These are phyloP conservation scores for Phytophthora megakarya DNA, from an alignment of 352 stramenopile species.

Conservation along the genomic window DNA sequence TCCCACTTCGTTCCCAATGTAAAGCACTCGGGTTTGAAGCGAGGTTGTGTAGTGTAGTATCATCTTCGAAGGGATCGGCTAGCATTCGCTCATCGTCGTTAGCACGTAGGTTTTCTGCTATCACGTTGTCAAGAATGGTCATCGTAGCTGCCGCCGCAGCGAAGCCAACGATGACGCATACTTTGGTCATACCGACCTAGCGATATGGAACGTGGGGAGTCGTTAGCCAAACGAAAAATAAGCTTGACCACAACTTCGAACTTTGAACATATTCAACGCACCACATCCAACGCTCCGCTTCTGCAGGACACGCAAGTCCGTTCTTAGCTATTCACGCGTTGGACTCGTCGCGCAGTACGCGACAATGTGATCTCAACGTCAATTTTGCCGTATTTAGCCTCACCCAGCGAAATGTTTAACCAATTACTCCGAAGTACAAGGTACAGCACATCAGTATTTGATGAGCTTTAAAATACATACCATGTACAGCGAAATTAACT, in stretches of 20 bases:
- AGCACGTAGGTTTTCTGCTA: conserved; percentile 7
- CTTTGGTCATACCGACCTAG: conserved; percentile 18
- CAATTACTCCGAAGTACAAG: no score
- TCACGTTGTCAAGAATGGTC: conserved; percentile 11
- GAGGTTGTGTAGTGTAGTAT: conserved; percentile 1
- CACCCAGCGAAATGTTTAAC: no score
- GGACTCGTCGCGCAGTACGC: no score
- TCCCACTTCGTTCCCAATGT: background rate
- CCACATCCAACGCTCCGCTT: conserved; percentile 9
- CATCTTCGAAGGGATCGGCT: no score
- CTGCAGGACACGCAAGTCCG: conserved; percentile 5
- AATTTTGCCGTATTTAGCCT: no score
- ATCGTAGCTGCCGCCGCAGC: conserved; percentile 12
- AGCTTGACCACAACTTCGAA: background rate
- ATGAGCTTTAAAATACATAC: no score
- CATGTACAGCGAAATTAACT: no score
- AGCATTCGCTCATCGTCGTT: conserved; percentile 7
- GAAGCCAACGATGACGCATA: conserved; percentile 17
- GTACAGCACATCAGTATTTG: no score
- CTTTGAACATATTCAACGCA: conserved; percentile 3
- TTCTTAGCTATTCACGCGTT: conserved; percentile 23
- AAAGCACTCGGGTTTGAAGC: conserved; percentile 1
- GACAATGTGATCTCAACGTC: no score
- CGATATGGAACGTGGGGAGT: background rate
- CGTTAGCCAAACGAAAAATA: conserved; percentile 19